These are phyloP conservation scores for Yamadazyma sp. DNA, from an alignment of 1,139 yeast species.

Conservation along the genomic window DNA sequence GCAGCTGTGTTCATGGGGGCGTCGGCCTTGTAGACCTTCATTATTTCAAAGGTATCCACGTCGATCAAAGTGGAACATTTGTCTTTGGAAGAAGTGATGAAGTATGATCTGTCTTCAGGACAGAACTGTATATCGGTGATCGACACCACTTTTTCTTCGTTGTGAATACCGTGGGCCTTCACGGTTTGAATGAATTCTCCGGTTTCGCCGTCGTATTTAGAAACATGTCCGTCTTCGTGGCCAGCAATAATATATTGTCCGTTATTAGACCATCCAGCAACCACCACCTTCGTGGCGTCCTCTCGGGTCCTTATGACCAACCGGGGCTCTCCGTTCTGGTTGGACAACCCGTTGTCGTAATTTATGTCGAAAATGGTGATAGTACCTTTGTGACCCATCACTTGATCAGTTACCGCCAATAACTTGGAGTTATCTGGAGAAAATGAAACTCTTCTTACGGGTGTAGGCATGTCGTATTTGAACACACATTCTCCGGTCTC, in stretches of 20 bases:
- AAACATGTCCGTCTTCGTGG: conserved; percentile 80
- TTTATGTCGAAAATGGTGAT: conserved; percentile 67
- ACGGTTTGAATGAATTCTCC: conserved; percentile 66
- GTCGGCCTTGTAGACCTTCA: conserved; percentile 81
- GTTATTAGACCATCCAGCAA: conserved; percentile 86
- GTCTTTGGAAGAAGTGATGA: conserved; percentile 92
- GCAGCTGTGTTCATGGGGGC: conserved; percentile 97
- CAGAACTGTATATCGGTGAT: conserved; percentile 91
- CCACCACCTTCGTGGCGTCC: conserved; percentile 67
- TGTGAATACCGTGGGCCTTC: conserved; percentile 63
- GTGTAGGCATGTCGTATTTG: conserved; percentile 77
- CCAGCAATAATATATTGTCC: conserved; percentile 79
- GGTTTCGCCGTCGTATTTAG: conserved; percentile 74
- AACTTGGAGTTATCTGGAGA: conserved; percentile 70
- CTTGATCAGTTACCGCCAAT: conserved; percentile 84
- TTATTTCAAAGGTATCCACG: conserved; percentile 67
- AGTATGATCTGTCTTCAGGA: conserved; percentile 77
- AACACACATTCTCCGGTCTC: conserved; percentile 73
- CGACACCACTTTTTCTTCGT: conserved; percentile 51
- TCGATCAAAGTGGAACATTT: conserved; percentile 81
- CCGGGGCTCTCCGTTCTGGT: conserved; percentile 50
- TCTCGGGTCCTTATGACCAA: conserved; percentile 64
- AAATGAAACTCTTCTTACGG: conserved; percentile 89
- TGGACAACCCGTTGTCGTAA: conserved; percentile 35
- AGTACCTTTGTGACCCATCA: conserved; percentile 87